Evolutionary conservation across 176 grass and related monocot genomes (phyloP).

Genomic region (Puccinellia tenuiflora): DNA sequence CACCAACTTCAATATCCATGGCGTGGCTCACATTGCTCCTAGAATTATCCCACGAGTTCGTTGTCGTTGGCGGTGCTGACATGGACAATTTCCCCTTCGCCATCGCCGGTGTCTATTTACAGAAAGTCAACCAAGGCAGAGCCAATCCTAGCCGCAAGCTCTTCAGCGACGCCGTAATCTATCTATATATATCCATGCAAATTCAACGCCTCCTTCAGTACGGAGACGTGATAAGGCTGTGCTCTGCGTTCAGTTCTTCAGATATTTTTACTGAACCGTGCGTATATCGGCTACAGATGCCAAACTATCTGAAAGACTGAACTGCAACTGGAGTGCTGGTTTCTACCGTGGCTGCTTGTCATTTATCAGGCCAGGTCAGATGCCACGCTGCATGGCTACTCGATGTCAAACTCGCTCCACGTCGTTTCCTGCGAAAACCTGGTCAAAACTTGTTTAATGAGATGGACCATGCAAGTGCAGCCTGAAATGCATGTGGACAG

Average conservation of each 20-base stretch:
- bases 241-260: background rate
- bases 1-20: background rate
- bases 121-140: background rate
- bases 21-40: constrained; percentile 26
- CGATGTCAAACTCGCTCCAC: background rate
- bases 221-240: background rate
- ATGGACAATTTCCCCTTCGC: background rate
- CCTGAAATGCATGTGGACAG: constrained; percentile 5
- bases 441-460: constrained; percentile 13
- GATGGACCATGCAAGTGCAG: background rate
- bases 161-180: background rate
- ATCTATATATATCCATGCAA: background rate
- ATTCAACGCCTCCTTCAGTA: background rate
- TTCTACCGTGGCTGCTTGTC: background rate
- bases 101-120: background rate
- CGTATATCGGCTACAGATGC: background rate
- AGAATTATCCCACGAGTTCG: constrained; percentile 17
- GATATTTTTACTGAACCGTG: background rate
- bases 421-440: background rate
- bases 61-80: background rate
- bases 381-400: background rate
- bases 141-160: background rate
- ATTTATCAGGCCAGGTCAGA: background rate
- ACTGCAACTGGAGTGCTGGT: background rate
- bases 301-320: background rate